Percentiles rank a stretch among this genome's conserved stretches.
Conservation (phyloP, 192 early-diverging fungal genomes). For the Gamsiella multidivaricata region DNA sequence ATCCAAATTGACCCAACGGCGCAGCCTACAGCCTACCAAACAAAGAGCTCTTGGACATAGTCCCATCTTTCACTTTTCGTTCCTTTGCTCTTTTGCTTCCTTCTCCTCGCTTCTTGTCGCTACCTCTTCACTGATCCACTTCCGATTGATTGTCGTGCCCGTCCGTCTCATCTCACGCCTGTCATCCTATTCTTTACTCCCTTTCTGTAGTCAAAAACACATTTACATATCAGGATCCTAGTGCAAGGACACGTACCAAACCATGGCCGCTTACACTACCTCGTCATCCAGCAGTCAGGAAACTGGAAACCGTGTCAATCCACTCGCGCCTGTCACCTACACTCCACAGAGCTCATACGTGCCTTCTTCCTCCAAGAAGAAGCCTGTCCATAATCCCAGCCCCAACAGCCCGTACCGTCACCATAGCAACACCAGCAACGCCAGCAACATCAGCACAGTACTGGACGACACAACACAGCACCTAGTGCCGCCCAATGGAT, state of each 20-base stretch:
- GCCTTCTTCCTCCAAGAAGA: constrained; percentile 13
- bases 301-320: constrained; percentile 21
- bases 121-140: neutral
- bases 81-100: neutral
- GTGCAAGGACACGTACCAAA: neutral
- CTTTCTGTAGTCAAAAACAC: neutral
- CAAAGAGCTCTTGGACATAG: neutral
- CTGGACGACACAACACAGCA: constrained; percentile 2
- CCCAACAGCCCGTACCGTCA: constrained; percentile 9
- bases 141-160: neutral
- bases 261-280: constrained; percentile 39
- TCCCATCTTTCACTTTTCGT: neutral
- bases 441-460: constrained; percentile 2
- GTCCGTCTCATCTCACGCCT: neutral
- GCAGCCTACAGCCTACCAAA: too few species aligned
- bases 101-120: neutral
- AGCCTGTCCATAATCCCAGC: neutral
- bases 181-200: neutral
- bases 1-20: too few species aligned
- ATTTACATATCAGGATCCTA: neutral
- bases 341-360: constrained; percentile 41
- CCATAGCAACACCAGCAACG: constrained; percentile 12
- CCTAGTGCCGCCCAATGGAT: constrained; percentile 8
- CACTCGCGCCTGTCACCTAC: constrained; percentile 38
- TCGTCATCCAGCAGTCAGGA: constrained; percentile 13